Conservation (phyloP, 805 yeast species). For the Ogataea pilisensis region DNA sequence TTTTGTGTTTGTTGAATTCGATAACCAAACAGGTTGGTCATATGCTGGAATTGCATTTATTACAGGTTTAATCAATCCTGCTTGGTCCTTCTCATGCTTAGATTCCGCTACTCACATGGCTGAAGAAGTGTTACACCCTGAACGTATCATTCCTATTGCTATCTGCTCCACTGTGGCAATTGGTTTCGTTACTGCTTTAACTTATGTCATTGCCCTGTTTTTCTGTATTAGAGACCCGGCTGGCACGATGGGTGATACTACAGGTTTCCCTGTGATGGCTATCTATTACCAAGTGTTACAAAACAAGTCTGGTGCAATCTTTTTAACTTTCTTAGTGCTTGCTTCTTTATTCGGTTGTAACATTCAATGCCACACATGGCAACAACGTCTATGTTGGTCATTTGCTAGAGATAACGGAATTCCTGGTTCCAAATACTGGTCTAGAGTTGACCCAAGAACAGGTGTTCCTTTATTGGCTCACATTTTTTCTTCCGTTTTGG, state of each 20-base stretch:
- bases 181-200: constrained; percentile 58
- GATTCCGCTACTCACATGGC: constrained; percentile 73
- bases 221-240: constrained; percentile 53
- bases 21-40: constrained; percentile 59
- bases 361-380: constrained; percentile 64
- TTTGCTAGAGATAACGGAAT: constrained; percentile 63
- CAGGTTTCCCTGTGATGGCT: constrained; percentile 63
- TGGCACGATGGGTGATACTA: constrained; percentile 41
- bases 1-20: constrained; percentile 51
- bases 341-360: constrained; percentile 55
- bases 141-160: constrained; percentile 55
- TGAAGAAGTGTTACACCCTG: constrained; percentile 59
- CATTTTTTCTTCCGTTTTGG: constrained; percentile 47
- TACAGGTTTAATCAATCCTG: constrained; percentile 67
- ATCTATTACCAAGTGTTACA: constrained; percentile 55
- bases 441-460: constrained; percentile 41
- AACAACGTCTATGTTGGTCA: constrained; percentile 64
- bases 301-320: constrained; percentile 51
- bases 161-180: constrained; percentile 60
- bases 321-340: constrained; percentile 45
- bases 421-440: constrained; percentile 50
- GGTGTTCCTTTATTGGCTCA: constrained; percentile 61
- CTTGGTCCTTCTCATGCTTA: constrained; percentile 65
- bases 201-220: constrained; percentile 53
- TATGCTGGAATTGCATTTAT: constrained; percentile 57